Evolutionary conservation across 768 basidiomycete genomes (phyloP), one percentile per base, ranked within the genome.

Genomic region (Auricularia auricula-judae): DNA sequence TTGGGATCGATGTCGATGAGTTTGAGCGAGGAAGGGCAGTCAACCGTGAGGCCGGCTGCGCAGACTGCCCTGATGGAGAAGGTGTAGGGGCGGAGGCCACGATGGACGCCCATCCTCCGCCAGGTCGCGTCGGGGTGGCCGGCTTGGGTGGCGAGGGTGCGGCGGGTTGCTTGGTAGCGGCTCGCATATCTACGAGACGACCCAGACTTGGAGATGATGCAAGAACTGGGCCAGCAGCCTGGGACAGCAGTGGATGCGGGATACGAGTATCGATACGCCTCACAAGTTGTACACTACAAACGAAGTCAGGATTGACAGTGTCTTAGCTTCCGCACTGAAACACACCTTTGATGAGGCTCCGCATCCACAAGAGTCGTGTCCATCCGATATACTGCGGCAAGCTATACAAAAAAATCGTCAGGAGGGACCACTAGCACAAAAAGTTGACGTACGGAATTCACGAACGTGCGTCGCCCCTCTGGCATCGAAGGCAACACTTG

Each of bases 351-450:
- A 70, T 89, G 82, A 0, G 96, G 96, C 69, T 97, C 96, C 69
- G 89, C 89, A 72, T 98, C 96, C 21, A 99, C 84, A 78, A 93
- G 85, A 68, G 89, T 84, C 0, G 88, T 85, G 66, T 91, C 88
- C 72, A 98, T 84, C 21, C 91, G 81, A 72, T 96, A 98, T 3
- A 87, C 76, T 5, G 81, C 77, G 1, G 92, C 90, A 23, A 97
- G 81, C 85, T 90, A 56, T 35, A 23, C 34, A 8, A 8, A 34
- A 54, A 44, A 35, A 29, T 29, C 29, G 29, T 29, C 29, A 29
- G 29, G 29, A 29, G 29, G 29, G 29, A 29, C 29, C 29, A 29
- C 29, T 47, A 39, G 10, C 14, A 65, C 8, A 58, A 23, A 60
- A 11, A 29, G 59, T 66, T 0, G 66, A 18, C 63, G 36, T 35